A percentile compares a stretch with the other conserved stretches of the same genome.
Conservation (phyloP, 176 grass and related monocot genomes). For the Ensete glaucum region DNA sequence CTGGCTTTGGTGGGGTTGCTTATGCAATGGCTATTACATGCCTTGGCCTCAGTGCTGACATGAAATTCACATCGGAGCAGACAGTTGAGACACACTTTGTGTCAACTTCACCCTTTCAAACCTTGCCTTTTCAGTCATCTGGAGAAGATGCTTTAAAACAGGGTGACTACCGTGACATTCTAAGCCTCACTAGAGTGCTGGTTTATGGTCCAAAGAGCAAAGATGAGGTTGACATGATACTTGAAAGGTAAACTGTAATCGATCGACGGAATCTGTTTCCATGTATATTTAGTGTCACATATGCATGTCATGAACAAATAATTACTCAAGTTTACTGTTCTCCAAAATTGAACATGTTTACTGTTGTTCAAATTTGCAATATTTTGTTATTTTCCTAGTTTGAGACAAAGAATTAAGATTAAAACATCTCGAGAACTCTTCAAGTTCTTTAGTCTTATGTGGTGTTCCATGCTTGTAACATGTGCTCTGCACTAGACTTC, state of each 20-base stretch:
- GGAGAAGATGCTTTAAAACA: conserved; percentile 54
- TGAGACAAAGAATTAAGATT: too few species aligned
- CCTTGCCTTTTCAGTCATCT: conserved; percentile 33
- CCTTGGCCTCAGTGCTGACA: conserved; percentile 62
- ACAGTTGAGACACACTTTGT: conserved; percentile 85
- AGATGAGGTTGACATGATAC: conserved; percentile 75
- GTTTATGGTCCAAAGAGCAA: conserved; percentile 89
- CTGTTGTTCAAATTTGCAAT: too few species aligned
- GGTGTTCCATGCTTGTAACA: too few species aligned
- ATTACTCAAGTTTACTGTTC: background rate
- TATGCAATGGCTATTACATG: conserved; percentile 97
- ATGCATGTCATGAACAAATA: background rate
- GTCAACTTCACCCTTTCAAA: conserved; percentile 52
- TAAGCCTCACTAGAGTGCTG: conserved; percentile 93
- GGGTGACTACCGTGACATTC: conserved; percentile 92
- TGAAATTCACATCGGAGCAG: conserved; percentile 65
- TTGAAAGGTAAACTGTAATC: conserved; percentile 49
- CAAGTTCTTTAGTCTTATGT: too few species aligned
- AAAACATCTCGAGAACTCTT: too few species aligned
- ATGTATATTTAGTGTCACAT: background rate
- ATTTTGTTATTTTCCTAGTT: too few species aligned
- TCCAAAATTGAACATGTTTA: too few species aligned
- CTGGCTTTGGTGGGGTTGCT: conserved; percentile 81
- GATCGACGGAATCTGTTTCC: background rate
- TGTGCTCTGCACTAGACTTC: too few species aligned